Base-by-base conservation (phyloP, 495 filamentous ascomycete species). In the Hypomontagnella monticulosa region DNA sequence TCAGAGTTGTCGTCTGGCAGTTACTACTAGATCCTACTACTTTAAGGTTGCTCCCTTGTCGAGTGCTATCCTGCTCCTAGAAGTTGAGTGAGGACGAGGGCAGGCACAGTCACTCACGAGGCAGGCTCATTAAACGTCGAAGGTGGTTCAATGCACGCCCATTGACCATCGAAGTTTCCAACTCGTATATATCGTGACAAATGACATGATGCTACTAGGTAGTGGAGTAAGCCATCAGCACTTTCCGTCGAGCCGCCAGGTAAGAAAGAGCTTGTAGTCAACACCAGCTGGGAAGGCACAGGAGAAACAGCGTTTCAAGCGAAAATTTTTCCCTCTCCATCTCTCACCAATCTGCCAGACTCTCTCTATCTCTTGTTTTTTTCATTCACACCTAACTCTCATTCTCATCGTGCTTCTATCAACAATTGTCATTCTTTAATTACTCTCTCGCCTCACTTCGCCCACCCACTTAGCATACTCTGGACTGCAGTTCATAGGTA, bases 341-440 rank as follows among this genome's bases (percentile, higher is more conserved):
- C 33, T 32, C 40, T 55, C 58, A 30, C 14, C 36, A 38, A 50
- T 43, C 42, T 7, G 48, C 20, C 16, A 41, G 20, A 11, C 27
- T 57, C 60, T 51, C 37, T 33, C 42, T 40, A 49, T 44, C 23
- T 60, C 41, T 41, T 40, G 4, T 44, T 34, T 63, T 61, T 33
- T 27, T 38, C 46, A 23, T 19, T 41, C 32, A 7, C 41, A 20
- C 60, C 50, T 44, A 16, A 37, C 54, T 23, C 43, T 68, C 63
- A 46, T 52, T 50, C 16, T 46, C 51, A 54, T 38, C 23, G 34
- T 59, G 46, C 42, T 63, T 57, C 64, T 52, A 42, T 27, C 53
- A 56, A 53, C 61, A 34, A 59, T 51, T 48, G 69, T 61, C 58
- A 50, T 60, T 68, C 58, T 65, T 71, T 58, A 57, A n/a, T 19